phyloP scores from a whole-genome alignment of 148 eudicot genomes.

The Rhododendron griersonianum region DNA sequence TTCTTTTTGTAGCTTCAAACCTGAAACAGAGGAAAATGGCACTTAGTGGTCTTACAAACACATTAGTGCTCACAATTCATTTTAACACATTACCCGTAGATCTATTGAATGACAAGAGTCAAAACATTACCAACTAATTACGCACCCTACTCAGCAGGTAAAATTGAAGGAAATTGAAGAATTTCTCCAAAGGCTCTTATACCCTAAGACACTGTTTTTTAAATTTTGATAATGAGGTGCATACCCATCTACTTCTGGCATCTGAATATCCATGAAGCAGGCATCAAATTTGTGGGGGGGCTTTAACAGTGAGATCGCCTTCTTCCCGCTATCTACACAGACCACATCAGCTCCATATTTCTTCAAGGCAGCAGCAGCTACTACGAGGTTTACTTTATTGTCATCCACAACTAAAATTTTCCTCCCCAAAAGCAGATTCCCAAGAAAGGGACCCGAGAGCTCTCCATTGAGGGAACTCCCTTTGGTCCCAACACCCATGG shows the following conservation, averaged over 20 bases:
- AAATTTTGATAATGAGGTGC: conserved; percentile 13
- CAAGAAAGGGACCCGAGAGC: conserved; percentile 37
- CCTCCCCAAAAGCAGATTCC: conserved; percentile 67
- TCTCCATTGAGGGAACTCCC: conserved; percentile 44
- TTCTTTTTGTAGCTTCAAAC: conserved; percentile 80
- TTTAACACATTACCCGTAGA: not conserved
- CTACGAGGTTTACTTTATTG: conserved; percentile 72
- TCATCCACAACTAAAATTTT: conserved; percentile 91
- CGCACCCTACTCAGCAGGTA: not conserved
- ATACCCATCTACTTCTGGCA: conserved; percentile 99
- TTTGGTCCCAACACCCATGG: conserved; percentile 69
- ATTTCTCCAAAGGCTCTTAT: conserved; percentile 1
- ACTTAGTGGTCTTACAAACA: not conserved
- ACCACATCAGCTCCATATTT: conserved; percentile 95
- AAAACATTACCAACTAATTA: not conserved
- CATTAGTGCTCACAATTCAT: not conserved
- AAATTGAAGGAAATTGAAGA: not conserved
- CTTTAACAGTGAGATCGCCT: conserved; percentile 53
- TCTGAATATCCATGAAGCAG: conserved; percentile 98
- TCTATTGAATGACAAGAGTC: not conserved
- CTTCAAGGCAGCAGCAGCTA: conserved; percentile 82
- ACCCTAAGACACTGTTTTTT: not conserved
- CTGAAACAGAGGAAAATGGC: conserved; percentile 27
- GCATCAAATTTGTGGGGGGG: conserved; percentile 84
- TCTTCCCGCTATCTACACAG: conserved; percentile 74